Percentiles rank a stretch among this genome's conserved stretches.
phyloP scores from a whole-genome alignment of 257 asterid species.

The Cruciata laevipes region DNA sequence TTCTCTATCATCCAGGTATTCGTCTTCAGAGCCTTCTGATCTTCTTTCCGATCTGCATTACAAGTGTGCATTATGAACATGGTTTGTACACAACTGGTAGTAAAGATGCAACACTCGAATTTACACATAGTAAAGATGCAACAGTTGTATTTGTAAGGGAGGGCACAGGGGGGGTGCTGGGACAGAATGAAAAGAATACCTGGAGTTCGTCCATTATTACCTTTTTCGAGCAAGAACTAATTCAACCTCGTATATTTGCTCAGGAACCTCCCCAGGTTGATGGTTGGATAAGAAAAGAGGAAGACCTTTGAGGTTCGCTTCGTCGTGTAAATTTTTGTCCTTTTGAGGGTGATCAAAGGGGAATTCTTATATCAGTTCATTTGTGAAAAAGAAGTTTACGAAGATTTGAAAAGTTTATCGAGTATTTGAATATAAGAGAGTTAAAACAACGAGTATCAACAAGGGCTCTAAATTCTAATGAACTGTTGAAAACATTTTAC shows the following conservation, averaged over 20 bases:
- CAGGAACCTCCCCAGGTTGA: neutral
- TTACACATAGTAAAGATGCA: neutral
- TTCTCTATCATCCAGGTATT: neutral
- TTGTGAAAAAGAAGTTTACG: neutral
- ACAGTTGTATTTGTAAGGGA: neutral
- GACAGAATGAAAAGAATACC: neutral
- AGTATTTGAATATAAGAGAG: neutral
- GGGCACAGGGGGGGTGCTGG: neutral
- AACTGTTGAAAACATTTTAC: no score
- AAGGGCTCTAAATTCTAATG: neutral
- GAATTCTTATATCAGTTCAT: neutral
- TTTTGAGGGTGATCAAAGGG: neutral
- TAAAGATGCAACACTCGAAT: neutral
- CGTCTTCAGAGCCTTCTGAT: neutral
- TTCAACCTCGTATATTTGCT: neutral
- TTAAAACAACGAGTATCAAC: neutral
- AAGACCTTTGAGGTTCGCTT: neutral
- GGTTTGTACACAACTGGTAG: neutral
- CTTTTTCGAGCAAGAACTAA: neutral
- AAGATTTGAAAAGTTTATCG: neutral
- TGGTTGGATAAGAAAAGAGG: neutral
- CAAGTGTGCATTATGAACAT: neutral
- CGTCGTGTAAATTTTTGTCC: neutral
- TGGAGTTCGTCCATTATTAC: neutral
- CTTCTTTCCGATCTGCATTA: slow-evolving; percentile 8